Conservation (phyloP, 108 stramenopile species). For the Phaeodactylum tricornutum region DNA sequence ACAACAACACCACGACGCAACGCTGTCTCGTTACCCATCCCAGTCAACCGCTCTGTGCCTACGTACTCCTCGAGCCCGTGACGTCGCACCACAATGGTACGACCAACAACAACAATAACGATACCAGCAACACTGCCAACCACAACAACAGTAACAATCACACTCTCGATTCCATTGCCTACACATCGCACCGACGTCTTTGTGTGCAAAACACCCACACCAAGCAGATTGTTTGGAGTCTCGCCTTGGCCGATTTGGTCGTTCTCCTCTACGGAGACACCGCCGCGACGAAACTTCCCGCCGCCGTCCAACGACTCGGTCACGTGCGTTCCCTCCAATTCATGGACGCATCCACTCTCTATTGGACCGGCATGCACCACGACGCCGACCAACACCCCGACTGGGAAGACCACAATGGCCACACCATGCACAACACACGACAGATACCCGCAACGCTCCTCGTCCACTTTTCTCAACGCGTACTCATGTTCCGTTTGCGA, state of each 20-base stretch:
- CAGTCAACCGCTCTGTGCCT: too few species aligned
- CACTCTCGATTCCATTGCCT: too few species aligned
- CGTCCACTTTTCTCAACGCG: conserved; percentile 19
- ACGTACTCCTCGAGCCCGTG: too few species aligned
- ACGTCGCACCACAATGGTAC: too few species aligned
- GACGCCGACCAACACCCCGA: background rate
- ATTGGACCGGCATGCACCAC: conserved; percentile 25
- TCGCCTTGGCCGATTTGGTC: conserved; percentile 21
- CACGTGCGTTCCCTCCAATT: conserved; percentile 19
- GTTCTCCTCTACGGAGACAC: conserved; percentile 12
- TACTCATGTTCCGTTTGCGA: conserved; percentile 21
- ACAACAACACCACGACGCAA: too few species aligned
- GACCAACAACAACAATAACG: too few species aligned
- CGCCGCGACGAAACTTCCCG: conserved; percentile 4
- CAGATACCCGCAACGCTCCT: conserved; percentile 16
- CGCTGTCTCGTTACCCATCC: too few species aligned
- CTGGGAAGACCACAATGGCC: background rate
- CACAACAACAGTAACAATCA: too few species aligned
- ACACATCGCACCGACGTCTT: too few species aligned
- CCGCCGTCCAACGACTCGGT: conserved; percentile 22
- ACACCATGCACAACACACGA: conserved; percentile 1
- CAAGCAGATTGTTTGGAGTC: conserved; percentile 8
- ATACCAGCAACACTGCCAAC: too few species aligned
- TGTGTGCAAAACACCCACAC: conserved; percentile 23
- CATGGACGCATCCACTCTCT: conserved; percentile 28